A percentile compares a stretch with the other conserved stretches of the same genome.
phyloP scores from a whole-genome alignment of 208 protist genomes.

The Acanthamoeba culbertsoni region DNA sequence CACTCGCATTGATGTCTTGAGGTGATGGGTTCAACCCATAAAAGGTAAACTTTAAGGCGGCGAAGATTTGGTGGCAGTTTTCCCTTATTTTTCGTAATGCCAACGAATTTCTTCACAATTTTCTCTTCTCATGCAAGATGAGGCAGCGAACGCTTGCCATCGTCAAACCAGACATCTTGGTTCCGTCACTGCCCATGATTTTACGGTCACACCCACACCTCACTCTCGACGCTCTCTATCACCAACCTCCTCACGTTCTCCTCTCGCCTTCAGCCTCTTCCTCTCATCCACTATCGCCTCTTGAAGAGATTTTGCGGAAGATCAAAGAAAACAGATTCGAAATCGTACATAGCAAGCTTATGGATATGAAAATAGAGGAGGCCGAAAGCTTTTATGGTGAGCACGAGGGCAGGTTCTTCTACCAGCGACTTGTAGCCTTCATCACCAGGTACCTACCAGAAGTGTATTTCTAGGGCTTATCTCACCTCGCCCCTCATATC shows the following conservation, averaged over 20 bases:
- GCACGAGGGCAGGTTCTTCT: constrained; percentile 45
- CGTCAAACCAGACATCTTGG: constrained; percentile 51
- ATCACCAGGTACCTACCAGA: neutral
- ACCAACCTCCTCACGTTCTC: neutral
- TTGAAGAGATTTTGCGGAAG: neutral
- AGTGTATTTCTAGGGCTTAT: neutral
- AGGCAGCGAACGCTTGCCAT: constrained; percentile 21
- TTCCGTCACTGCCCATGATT: neutral
- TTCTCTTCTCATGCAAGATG: too few species aligned
- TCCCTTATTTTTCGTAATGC: neutral
- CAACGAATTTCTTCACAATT: too few species aligned
- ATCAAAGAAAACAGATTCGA: neutral
- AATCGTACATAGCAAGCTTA: neutral
- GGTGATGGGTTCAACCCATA: too few species aligned
- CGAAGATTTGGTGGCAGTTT: too few species aligned
- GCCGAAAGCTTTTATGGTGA: constrained; percentile 31
- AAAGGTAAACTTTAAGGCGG: too few species aligned
- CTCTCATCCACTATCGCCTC: neutral
- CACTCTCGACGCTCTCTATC: neutral
- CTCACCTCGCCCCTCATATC: neutral
- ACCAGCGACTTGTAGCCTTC: constrained; percentile 45
- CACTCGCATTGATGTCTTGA: too few species aligned
- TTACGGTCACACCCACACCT: neutral
- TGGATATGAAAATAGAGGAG: constrained; percentile 19
- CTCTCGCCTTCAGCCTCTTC: neutral